Evolutionary conservation across 768 basidiomycete species (phyloP).

Genomic region (Trametes punicea): DNA sequence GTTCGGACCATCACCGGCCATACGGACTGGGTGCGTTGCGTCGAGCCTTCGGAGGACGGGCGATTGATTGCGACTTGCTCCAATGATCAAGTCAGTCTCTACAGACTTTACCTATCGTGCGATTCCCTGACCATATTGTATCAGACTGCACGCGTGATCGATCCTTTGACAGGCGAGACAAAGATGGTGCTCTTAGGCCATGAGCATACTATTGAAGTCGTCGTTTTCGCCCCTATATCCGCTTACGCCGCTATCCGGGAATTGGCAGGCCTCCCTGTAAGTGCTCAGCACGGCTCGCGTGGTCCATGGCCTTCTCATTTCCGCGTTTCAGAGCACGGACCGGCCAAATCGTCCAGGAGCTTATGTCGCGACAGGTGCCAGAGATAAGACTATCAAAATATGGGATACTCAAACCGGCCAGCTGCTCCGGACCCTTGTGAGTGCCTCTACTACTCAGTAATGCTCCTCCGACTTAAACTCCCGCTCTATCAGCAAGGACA

Average conservation of each 20-base stretch:
- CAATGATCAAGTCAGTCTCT: conserved; percentile 47
- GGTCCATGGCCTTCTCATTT: neutral
- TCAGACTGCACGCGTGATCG: conserved; percentile 53
- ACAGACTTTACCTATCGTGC: neutral
- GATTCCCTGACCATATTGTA: neutral
- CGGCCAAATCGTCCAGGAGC: conserved; percentile 41
- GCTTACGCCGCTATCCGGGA: conserved; percentile 45
- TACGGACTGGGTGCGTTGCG: conserved; percentile 49
- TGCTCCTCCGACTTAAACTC: conserved; percentile 35
- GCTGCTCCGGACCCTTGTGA: conserved; percentile 52
- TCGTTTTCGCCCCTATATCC: conserved; percentile 46
- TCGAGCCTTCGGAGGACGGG: conserved; percentile 39
- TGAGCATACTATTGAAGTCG: conserved; percentile 51
- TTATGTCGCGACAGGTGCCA: conserved; percentile 59
- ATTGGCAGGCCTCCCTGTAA: conserved; percentile 42
- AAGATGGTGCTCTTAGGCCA: conserved; percentile 54
- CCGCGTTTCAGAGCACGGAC: conserved; percentile 45
- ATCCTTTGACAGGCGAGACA: conserved; percentile 44
- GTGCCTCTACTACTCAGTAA: neutral
- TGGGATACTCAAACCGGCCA: conserved; percentile 89
- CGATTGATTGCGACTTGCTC: conserved; percentile 47
- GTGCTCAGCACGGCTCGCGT: neutral
- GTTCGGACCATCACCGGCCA: conserved; percentile 49
- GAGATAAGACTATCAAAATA: conserved; percentile 89
- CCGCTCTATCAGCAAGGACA: conserved; percentile 33